phyloP scores from a whole-genome alignment of 129 eudicot genomes.

The Silybum marianum region DNA sequence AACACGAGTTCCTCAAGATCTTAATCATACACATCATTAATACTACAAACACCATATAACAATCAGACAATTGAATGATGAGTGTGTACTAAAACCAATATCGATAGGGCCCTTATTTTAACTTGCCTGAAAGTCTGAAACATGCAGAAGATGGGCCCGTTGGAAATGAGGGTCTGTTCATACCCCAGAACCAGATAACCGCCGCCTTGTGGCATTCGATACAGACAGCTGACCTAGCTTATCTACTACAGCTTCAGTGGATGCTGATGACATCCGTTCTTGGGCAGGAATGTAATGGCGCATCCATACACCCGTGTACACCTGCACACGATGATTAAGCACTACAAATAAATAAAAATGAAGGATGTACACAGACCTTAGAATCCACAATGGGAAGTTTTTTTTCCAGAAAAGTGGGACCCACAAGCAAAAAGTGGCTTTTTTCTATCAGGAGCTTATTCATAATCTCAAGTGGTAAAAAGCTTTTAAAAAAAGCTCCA shows the following conservation, averaged over 20 bases:
- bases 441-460: not conserved
- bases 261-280: constrained; percentile 52
- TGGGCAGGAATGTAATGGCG: constrained; percentile 67
- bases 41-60: constrained; percentile 24
- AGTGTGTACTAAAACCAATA: not conserved
- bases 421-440: not conserved
- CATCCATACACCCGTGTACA: constrained; percentile 92
- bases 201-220: constrained; percentile 89
- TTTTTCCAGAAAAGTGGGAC: not conserved
- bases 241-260: constrained; percentile 45
- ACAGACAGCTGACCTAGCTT: constrained; percentile 82
- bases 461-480: not conserved
- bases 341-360: not conserved
- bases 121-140: constrained; percentile 5
- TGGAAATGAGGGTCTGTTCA: constrained; percentile 18
- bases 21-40: constrained; percentile 18
- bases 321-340: constrained; percentile 40
- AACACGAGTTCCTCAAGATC: constrained; percentile 4
- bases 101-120: not conserved
- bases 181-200: constrained; percentile 75
- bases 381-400: no score
- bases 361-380: not conserved
- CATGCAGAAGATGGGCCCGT: not conserved
- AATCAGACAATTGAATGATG: constrained; percentile 19
- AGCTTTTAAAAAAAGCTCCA: not conserved